Percentiles rank a stretch among this genome's conserved stretches.
phyloP scores from a whole-genome alignment of 1,284 basidiomycete genomes.

The Heterobasidion annosum region DNA sequence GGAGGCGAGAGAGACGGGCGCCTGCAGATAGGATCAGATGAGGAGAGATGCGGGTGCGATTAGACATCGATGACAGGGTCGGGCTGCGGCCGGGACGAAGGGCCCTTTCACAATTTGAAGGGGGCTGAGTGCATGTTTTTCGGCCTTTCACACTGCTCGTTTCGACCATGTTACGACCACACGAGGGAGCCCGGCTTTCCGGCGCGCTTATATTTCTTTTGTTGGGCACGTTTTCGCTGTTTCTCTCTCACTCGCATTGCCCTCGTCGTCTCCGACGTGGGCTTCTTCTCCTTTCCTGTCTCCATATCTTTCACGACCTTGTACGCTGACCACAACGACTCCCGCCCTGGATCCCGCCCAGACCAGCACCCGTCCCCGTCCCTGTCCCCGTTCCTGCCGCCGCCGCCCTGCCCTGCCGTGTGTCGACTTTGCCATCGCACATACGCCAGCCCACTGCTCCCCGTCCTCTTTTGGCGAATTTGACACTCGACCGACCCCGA shows the following conservation, averaged over 20 bases:
- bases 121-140: not conserved
- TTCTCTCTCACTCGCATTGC: slow-evolving; percentile 18
- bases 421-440: slow-evolving; percentile 12
- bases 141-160: slow-evolving; percentile 5
- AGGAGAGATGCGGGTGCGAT: not conserved
- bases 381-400: not conserved
- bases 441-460: slow-evolving; percentile 1
- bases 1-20: not conserved
- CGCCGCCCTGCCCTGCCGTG: not conserved
- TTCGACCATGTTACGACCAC: slow-evolving; percentile 12
- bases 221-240: slow-evolving; percentile 21
- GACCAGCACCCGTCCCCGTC: not conserved
- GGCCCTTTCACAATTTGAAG: not conserved
- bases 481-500: too few species aligned
- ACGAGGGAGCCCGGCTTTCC: slow-evolving; percentile 15
- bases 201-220: slow-evolving; percentile 27
- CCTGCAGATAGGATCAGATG: not conserved
- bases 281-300: slow-evolving; percentile 20
- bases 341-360: not conserved
- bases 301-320: slow-evolving; percentile 26
- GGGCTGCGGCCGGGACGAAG: not conserved
- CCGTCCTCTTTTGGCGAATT: not conserved
- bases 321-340: slow-evolving; percentile 41
- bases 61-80: not conserved
- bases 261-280: slow-evolving; percentile 20